Conservation (phyloP, 2,329 filamentous ascomycete species). For the Cryphonectria nitschkei region DNA sequence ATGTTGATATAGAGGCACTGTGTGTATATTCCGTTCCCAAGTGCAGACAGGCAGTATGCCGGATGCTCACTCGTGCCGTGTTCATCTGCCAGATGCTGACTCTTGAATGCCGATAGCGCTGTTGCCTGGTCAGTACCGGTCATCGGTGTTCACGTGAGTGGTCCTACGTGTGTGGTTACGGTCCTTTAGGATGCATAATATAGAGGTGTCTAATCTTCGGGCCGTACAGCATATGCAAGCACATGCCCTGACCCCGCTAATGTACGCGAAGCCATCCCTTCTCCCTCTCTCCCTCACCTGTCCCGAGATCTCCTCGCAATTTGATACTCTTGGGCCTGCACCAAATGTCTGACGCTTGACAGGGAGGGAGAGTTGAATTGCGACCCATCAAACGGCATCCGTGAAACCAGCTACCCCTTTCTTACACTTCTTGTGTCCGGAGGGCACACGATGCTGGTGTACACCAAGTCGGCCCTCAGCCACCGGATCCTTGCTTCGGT, state of each 20-base stretch:
- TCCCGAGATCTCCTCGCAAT: not conserved
- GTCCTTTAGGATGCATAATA: not conserved
- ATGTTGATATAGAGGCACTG: conserved; percentile 11
- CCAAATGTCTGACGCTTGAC: not conserved
- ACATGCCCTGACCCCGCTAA: conserved; percentile 84
- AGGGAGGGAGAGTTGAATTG: conserved; percentile 58
- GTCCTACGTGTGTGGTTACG: not conserved
- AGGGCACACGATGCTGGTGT: conserved; percentile 86
- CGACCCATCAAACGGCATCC: not conserved
- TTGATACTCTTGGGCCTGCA: too few relatives aligned
- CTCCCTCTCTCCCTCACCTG: not conserved
- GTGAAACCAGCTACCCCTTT: conserved; percentile 75
- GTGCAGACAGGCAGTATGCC: not conserved
- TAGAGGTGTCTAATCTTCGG: not conserved
- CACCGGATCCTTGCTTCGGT: conserved; percentile 77
- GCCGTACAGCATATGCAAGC: conserved; percentile 80
- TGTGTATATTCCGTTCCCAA: conserved; percentile 2
- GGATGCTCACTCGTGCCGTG: not conserved
- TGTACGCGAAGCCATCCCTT: conserved; percentile 42
- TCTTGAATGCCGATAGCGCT: not conserved
- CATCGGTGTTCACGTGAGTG: conserved; percentile 71
- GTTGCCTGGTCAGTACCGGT: conserved; percentile 67
- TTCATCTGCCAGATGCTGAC: not conserved
- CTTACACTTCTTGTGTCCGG: conserved; percentile 88
- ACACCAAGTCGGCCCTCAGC: conserved; percentile 67